Evolutionary conservation across 495 filamentous ascomycete genomes (phyloP).

Genomic region (Penicillium flavigenum): DNA sequence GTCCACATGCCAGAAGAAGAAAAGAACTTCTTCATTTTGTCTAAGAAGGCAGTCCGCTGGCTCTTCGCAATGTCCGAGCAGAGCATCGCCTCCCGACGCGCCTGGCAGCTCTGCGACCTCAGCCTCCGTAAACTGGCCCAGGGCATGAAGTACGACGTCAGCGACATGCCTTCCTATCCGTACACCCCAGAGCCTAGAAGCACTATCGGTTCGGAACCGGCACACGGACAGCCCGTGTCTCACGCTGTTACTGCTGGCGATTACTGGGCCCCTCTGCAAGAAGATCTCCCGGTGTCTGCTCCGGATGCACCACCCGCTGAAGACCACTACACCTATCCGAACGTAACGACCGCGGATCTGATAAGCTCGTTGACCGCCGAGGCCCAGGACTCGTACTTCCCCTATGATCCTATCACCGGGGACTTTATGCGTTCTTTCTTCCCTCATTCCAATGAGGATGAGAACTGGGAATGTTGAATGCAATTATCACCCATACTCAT

Average conservation of each 20-base stretch:
- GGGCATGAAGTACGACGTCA: constrained; percentile 45
- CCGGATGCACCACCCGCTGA: background rate
- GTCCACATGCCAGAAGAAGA: constrained; percentile 56
- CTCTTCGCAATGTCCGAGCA: constrained; percentile 52
- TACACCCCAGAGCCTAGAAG: constrained; percentile 25
- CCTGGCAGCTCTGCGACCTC: constrained; percentile 56
- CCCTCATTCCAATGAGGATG: constrained; percentile 32
- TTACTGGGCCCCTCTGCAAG: constrained; percentile 15
- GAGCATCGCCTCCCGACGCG: constrained; percentile 56
- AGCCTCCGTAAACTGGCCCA: constrained; percentile 40
- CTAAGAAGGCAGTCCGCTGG: constrained; percentile 58
- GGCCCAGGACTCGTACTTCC: constrained; percentile 39
- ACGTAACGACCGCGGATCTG: constrained; percentile 11
- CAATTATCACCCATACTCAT: background rate
- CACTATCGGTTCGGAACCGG: constrained; percentile 7
- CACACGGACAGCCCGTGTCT: background rate
- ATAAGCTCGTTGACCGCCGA: constrained; percentile 15
- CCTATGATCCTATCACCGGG: constrained; percentile 47
- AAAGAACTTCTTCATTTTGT: constrained; percentile 42
- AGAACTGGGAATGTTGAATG: constrained; percentile 15
- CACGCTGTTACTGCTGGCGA: background rate
- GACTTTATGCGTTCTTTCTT: constrained; percentile 50
- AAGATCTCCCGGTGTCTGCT: constrained; percentile 10
- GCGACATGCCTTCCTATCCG: constrained; percentile 36
- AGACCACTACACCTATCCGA: constrained; percentile 11